A percentile compares a stretch with the other conserved stretches of the same genome.
phyloP scores from a whole-genome alignment of 179 eudicot genomes.

The Amaranthus tricolor region DNA sequence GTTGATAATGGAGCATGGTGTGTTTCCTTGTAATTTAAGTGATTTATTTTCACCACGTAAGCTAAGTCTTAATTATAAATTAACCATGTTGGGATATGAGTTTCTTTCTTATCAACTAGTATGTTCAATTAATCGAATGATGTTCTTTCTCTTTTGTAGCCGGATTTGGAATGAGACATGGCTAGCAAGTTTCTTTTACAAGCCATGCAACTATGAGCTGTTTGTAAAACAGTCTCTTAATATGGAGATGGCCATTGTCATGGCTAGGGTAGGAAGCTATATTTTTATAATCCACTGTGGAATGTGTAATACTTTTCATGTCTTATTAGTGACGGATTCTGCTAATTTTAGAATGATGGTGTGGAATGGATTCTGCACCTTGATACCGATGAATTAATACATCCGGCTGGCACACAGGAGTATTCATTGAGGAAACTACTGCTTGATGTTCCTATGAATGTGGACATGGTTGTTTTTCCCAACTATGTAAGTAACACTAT shows the following conservation, averaged over 20 bases:
- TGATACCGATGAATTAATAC: constrained; percentile 80
- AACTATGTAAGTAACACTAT: constrained; percentile 61
- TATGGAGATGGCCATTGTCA: constrained; percentile 95
- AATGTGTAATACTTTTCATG: neutral
- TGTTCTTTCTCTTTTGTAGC: constrained; percentile 37
- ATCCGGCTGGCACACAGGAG: constrained; percentile 85
- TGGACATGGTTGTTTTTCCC: constrained; percentile 89
- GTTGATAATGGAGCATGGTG: neutral
- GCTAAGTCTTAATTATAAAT: neutral
- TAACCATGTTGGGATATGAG: neutral
- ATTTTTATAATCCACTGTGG: neutral
- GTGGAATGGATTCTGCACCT: constrained; percentile 91
- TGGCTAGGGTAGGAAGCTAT: constrained; percentile 75
- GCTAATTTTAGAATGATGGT: constrained; percentile 47
- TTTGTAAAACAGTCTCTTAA: constrained; percentile 95
- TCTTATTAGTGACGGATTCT: neutral
- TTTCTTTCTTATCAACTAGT: neutral
- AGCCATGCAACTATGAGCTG: constrained; percentile 93
- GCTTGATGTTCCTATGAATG: constrained; percentile 67
- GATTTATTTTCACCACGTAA: neutral
- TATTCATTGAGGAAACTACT: constrained; percentile 75
- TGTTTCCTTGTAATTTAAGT: neutral
- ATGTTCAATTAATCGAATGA: neutral
- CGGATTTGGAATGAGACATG: constrained; percentile 99
- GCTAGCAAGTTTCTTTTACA: constrained; percentile 84